These are phyloP conservation scores for Backusella liffmaniae DNA, from an alignment of 192 early-diverging fungal genomes.

Conservation along the genomic window DNA sequence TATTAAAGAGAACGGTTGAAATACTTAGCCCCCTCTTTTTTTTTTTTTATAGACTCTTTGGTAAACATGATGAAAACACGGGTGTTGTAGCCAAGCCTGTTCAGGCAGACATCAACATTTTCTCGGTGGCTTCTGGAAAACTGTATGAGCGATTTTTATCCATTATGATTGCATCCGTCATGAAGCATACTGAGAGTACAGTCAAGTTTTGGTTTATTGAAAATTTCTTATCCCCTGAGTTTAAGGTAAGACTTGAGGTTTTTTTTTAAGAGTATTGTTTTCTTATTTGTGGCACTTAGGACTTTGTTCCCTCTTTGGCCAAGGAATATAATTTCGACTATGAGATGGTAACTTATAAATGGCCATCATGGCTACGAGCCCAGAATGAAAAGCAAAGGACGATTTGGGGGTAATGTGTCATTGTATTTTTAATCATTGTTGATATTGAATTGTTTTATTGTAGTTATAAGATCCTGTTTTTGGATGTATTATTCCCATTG, in stretches of 20 bases:
- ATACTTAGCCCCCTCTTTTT: background rate
- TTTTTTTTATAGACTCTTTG: slow-evolving; percentile 18
- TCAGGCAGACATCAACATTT: slow-evolving; percentile 83
- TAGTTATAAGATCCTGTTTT: slow-evolving; percentile 95
- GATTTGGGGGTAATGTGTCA: slow-evolving; percentile 78
- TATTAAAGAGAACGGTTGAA: slow-evolving; percentile 11
- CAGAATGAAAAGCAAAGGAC: slow-evolving; percentile 95
- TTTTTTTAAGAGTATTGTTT: too few species aligned
- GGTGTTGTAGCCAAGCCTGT: slow-evolving; percentile 28
- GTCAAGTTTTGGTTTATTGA: slow-evolving; percentile 99
- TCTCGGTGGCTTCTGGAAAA: slow-evolving; percentile 97
- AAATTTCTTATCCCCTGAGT: slow-evolving; percentile 95
- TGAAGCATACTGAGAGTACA: slow-evolving; percentile 80
- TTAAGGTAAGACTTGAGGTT: slow-evolving; percentile 61
- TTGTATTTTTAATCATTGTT: background rate
- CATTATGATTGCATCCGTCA: slow-evolving; percentile 95
- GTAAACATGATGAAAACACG: slow-evolving; percentile 5
- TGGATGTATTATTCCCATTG: slow-evolving; percentile 97
- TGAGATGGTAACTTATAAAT: slow-evolving; percentile 97
- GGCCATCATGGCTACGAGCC: slow-evolving; percentile 93
- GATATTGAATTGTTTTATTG: background rate
- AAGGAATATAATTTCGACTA: slow-evolving; percentile 86
- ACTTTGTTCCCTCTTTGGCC: slow-evolving; percentile 89
- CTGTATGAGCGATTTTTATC: slow-evolving; percentile 96
- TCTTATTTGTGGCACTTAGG: slow-evolving; percentile 36